These are phyloP conservation scores for Thalassiosira profunda DNA, from an alignment of 108 stramenopile species.

Conservation along the genomic window DNA sequence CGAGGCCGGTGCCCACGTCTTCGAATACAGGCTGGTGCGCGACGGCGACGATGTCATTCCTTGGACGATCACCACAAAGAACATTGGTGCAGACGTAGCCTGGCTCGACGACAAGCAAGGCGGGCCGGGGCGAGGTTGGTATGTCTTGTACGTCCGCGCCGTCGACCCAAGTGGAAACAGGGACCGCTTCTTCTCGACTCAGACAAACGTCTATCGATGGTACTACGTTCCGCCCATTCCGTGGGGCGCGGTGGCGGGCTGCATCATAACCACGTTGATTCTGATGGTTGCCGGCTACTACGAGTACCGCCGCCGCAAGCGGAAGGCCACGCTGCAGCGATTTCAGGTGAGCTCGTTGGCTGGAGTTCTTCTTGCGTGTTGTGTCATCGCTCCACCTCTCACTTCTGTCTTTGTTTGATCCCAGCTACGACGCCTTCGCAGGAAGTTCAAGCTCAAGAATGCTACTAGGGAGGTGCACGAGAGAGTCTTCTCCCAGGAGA, in stretches of 20 bases:
- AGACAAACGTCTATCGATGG: constrained; percentile 80
- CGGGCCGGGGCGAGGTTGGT: constrained; percentile 81
- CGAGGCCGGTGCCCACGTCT: constrained; percentile 52
- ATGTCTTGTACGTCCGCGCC: constrained; percentile 73
- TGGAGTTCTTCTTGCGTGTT: too few species aligned
- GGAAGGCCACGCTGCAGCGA: constrained; percentile 58
- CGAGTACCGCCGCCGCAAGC: constrained; percentile 73
- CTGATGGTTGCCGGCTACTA: constrained; percentile 47
- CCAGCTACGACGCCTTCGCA: not conserved
- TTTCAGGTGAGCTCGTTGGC: too few species aligned
- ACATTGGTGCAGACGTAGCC: constrained; percentile 46
- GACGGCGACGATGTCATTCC: constrained; percentile 55
- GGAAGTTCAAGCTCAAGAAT: constrained; percentile 8
- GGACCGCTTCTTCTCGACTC: constrained; percentile 45
- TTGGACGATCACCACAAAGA: constrained; percentile 62
- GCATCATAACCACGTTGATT: constrained; percentile 20
- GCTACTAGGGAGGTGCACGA: too few species aligned
- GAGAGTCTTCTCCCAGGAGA: too few species aligned
- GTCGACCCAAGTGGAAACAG: constrained; percentile 83
- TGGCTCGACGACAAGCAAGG: constrained; percentile 73
- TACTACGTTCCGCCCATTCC: constrained; percentile 78
- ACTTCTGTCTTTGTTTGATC: too few species aligned
- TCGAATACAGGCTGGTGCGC: constrained; percentile 75
- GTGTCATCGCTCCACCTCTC: too few species aligned
- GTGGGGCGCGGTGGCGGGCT: constrained; percentile 50